Evolutionary conservation across 768 basidiomycete genomes (phyloP), one percentile per base, ranked within the genome.

Genomic region (Agrocybe pediades): DNA sequence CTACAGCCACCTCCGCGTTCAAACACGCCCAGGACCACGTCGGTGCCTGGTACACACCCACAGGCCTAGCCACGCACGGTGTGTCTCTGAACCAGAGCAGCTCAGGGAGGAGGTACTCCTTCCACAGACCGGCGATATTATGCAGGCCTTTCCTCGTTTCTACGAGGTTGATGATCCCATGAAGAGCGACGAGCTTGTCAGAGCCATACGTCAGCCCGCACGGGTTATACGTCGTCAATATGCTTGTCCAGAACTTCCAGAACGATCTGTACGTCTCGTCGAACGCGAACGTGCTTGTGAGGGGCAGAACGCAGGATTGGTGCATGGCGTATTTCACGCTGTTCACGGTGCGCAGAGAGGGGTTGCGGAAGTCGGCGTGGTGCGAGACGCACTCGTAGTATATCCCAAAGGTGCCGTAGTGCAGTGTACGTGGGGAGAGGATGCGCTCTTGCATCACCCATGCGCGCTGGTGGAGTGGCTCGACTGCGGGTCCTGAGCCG

Each of bases 381-480:
- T 26, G 25, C 36, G 16, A 16, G 2, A 46, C 44, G 16, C 54
- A 56, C 33, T 56, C 54, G 49, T 49, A 56, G 24, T 51, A 56
- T 15, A 56, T 19, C 2, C 49, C 49, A 13, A 46, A 47, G 0
- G 49, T 51, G 15, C 54, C 54, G 36, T 29, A 56, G 41, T 46
- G 46, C 7, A 56, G 39, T 6, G 46, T 56, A 6, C 54, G 44
- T 8, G 54, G 54, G 5, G 54, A 56, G 4, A 56, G 40, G 39
- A 56, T 56, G 19, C 54, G 45, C 27, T 56, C 54, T 24, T 56
- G 54, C 24, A 56, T 51, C 6, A 56, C 54, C 54, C 54, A 56
- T 1, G 54, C 54, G 20, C 54, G 54, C 25, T 47, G 20, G 20
- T 56, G 54, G 11, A 56, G 39, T 27, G 54, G 54, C 23, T 56